phyloP scores from a whole-genome alignment of 2,329 filamentous ascomycete species.

The Lasiodiplodia sp. region DNA sequence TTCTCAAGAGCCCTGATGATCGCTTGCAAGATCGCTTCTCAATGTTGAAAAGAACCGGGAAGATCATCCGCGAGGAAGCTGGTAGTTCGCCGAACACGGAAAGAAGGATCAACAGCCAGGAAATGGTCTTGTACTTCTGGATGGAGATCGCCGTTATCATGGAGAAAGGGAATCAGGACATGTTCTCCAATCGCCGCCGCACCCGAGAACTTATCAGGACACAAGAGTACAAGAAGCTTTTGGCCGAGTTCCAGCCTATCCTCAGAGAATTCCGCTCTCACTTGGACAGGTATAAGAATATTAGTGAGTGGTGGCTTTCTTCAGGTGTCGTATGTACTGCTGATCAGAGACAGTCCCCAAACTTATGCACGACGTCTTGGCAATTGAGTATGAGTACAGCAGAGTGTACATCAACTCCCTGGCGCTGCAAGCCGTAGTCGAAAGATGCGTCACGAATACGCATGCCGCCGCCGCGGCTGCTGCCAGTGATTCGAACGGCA shows the following conservation, averaged over 20 bases:
- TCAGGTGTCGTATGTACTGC: background rate
- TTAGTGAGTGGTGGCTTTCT: constrained; percentile 1
- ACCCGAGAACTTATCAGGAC: constrained; percentile 89
- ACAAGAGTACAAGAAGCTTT: constrained; percentile 80
- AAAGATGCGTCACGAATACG: constrained; percentile 83
- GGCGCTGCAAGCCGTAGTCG: constrained; percentile 91
- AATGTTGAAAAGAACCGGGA: constrained; percentile 22
- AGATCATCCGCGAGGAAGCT: constrained; percentile 24
- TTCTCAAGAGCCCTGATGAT: constrained; percentile 42
- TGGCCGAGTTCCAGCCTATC: constrained; percentile 82
- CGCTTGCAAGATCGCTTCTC: constrained; percentile 46
- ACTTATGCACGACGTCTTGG: constrained; percentile 76
- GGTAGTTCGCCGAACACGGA: constrained; percentile 25
- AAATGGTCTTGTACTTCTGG: constrained; percentile 81
- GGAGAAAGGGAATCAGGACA: constrained; percentile 85
- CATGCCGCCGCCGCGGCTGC: constrained; percentile 56
- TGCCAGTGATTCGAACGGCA: constrained; percentile 32
- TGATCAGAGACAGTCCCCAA: constrained; percentile 54
- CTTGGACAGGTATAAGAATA: constrained; percentile 70
- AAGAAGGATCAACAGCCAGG: constrained; percentile 46
- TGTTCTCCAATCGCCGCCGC: constrained; percentile 86
- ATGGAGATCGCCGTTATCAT: constrained; percentile 91
- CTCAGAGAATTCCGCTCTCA: constrained; percentile 80
- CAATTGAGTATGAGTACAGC: constrained; percentile 95
- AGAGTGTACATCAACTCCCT: constrained; percentile 94